phyloP scores from a whole-genome alignment of 805 yeast species.

The Sugiyamaella marilandica region DNA sequence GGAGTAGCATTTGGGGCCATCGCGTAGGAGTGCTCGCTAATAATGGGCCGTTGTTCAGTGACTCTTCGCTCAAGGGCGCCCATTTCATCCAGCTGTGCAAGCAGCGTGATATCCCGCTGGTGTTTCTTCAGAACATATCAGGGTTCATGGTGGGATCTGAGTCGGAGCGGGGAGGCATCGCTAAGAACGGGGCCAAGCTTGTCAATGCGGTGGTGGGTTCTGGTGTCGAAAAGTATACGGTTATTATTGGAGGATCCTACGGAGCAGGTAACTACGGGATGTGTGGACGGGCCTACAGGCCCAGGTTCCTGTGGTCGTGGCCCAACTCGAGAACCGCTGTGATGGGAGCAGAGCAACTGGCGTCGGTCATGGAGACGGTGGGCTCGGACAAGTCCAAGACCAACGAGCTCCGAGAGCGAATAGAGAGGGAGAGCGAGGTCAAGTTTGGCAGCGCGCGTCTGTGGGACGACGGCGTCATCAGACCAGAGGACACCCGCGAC shows the following conservation, averaged over 20 bases:
- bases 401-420: constrained; percentile 23
- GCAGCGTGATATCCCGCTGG: constrained; percentile 30
- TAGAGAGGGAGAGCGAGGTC: constrained; percentile 27
- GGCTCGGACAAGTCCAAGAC: constrained; percentile 23
- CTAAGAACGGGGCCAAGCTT: constrained; percentile 33
- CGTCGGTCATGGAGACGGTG: constrained; percentile 30
- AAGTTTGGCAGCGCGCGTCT: constrained; percentile 29
- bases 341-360: constrained; percentile 34
- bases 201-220: constrained; percentile 34
- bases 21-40: constrained; percentile 32
- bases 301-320: constrained; percentile 32
- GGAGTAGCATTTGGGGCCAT: constrained; percentile 29
- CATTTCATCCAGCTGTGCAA: constrained; percentile 33
- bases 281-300: constrained; percentile 33
- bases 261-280: constrained; percentile 35
- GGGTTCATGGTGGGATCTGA: constrained; percentile 35
- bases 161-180: constrained; percentile 33
- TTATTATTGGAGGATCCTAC: constrained; percentile 31
- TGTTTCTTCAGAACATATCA: constrained; percentile 31
- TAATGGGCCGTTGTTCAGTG: constrained; percentile 31
- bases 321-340: constrained; percentile 33
- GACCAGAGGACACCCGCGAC: constrained; percentile 28
- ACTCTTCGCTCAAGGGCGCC: constrained; percentile 31
- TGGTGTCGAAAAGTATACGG: constrained; percentile 31
- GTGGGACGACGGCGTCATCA: constrained; percentile 33